These are phyloP conservation scores for Luffa acutangula DNA, from an alignment of 306 rosid species.

Conservation along the genomic window DNA sequence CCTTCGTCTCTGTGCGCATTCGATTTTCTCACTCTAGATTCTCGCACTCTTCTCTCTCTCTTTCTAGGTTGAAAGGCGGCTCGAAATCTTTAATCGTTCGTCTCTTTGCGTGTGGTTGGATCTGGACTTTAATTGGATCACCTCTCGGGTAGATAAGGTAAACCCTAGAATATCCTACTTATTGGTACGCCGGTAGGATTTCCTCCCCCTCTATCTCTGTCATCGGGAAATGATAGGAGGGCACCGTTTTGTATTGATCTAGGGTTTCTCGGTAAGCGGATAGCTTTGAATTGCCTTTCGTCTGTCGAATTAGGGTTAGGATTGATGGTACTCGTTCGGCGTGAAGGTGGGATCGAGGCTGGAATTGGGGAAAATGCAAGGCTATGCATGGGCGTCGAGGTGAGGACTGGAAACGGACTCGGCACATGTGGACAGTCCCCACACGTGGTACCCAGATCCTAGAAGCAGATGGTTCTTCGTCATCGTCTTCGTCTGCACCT, in stretches of 20 bases:
- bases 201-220: neutral
- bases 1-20: conserved; percentile 17
- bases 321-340: conserved; percentile 33
- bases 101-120: conserved; percentile 14
- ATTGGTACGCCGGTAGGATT: neutral
- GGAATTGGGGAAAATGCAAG: conserved; percentile 58
- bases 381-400: conserved; percentile 60
- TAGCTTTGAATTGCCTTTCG: conserved; percentile 9
- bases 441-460: conserved; percentile 26
- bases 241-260: conserved; percentile 26
- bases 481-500: conserved; percentile 26
- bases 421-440: conserved; percentile 59
- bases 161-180: neutral
- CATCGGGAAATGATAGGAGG: neutral
- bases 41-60: conserved; percentile 14
- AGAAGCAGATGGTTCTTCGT: conserved; percentile 35
- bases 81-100: conserved; percentile 13
- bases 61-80: conserved; percentile 26
- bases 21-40: conserved; percentile 21
- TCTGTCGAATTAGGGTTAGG: conserved; percentile 14
- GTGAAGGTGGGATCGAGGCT: conserved; percentile 34
- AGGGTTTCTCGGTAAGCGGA: conserved; percentile 19
- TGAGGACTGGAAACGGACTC: conserved; percentile 42
- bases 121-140: conserved; percentile 19
- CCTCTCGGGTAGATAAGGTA: neutral